Evolutionary conservation across 1,284 basidiomycete genomes (phyloP).

Genomic region (Fistulinella cinereoalba): DNA sequence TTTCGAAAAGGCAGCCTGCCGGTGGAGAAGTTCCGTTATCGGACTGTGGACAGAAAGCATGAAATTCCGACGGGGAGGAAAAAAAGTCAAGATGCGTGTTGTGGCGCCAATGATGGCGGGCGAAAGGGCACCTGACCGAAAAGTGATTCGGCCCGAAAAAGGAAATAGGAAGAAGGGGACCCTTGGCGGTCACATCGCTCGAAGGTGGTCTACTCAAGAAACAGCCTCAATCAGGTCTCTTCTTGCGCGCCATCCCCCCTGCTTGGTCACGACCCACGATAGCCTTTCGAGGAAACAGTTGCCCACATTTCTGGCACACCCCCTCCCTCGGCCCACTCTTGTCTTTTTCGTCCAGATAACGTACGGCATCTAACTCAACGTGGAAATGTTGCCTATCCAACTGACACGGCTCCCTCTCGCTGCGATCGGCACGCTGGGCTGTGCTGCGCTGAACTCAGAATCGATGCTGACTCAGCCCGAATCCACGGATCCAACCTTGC

Average conservation of each 20-base stretch:
- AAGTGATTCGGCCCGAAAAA: conserved; percentile 20
- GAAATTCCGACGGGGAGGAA: conserved; percentile 33
- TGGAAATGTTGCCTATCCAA: conserved; percentile 34
- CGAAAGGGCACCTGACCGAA: conserved; percentile 32
- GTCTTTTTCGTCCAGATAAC: conserved; percentile 27
- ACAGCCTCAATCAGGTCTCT: conserved; percentile 17
- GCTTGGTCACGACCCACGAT: conserved; percentile 30
- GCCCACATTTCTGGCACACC: conserved; percentile 25
- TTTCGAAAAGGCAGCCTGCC: conserved; percentile 28
- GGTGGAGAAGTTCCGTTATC: conserved; percentile 36
- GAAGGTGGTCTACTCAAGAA: conserved; percentile 22
- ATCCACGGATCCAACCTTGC: conserved; percentile 13
- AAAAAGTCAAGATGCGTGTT: conserved; percentile 34
- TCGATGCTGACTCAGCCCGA: conserved; percentile 26
- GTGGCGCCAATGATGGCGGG: conserved; percentile 38
- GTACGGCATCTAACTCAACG: conserved; percentile 35
- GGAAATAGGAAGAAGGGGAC: conserved; percentile 20
- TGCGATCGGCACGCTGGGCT: conserved; percentile 34
- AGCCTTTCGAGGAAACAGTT: conserved; percentile 33
- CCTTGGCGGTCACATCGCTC: conserved; percentile 36
- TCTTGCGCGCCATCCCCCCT: conserved; percentile 24
- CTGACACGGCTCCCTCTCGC: conserved; percentile 28
- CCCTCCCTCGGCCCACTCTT: conserved; percentile 10
- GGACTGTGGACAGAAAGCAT: conserved; percentile 35
- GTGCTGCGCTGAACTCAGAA: conserved; percentile 24